These are phyloP conservation scores for Tolypocladium tundrense DNA, from an alignment of 2,329 filamentous ascomycete genomes.

Conservation along the genomic window DNA sequence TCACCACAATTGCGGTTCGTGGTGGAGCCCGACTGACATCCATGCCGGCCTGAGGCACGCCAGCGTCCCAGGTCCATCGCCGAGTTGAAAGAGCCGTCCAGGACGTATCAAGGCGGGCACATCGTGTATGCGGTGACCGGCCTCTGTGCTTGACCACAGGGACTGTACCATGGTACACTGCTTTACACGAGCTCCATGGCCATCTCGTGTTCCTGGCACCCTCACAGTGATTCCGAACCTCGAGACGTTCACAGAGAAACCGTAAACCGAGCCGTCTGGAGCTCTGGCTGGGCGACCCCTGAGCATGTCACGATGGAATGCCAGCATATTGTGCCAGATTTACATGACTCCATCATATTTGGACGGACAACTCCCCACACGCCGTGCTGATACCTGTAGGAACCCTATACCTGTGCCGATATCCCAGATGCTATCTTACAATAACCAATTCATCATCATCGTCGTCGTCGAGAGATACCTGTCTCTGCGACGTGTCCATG, in stretches of 20 bases:
- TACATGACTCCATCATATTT: background rate
- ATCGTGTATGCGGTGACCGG: too few relatives aligned
- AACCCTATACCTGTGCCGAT: background rate
- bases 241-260: too few relatives aligned
- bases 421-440: conserved; percentile 18
- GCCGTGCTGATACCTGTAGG: background rate
- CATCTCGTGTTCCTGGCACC: too few relatives aligned
- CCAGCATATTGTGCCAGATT: background rate
- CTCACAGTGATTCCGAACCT: too few relatives aligned
- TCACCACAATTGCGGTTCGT: too few relatives aligned
- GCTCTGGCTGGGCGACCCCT: background rate
- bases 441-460: conserved; percentile 44
- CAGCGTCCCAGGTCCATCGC: background rate
- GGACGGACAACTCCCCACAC: background rate
- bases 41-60: background rate
- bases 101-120: too few relatives aligned
- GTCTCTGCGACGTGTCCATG: conserved; percentile 29
- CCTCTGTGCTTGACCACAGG: too few relatives aligned
- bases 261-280: too few relatives aligned
- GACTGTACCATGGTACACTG: too few relatives aligned
- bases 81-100: background rate
- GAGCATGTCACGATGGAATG: background rate
- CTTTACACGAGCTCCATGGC: too few relatives aligned
- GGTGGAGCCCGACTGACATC: background rate
- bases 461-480: conserved; percentile 30